Evolutionary conservation across 345 rosid genomes (phyloP).

Genomic region (Eucalyptus urophylla): DNA sequence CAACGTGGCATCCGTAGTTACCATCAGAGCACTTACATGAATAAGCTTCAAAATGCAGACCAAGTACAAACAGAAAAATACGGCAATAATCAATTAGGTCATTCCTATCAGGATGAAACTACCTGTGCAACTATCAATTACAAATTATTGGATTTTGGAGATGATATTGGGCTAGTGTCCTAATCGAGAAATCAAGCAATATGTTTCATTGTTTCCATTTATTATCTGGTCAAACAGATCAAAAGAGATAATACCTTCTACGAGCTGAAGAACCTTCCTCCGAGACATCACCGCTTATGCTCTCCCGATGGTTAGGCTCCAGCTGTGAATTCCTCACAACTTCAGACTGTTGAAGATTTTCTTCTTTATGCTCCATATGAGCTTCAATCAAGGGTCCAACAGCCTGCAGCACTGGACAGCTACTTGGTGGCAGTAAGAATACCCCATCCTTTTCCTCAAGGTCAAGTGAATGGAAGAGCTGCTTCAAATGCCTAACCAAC

Average conservation of each 20-base stretch:
- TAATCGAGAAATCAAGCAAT: neutral
- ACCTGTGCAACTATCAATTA: neutral
- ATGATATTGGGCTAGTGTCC: neutral
- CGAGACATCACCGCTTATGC: constrained; percentile 6
- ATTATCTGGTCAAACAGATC: neutral
- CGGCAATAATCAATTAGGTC: neutral
- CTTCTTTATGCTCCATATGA: constrained; percentile 18
- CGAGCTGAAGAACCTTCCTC: constrained; percentile 42
- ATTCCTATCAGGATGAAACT: neutral
- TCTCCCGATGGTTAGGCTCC: neutral
- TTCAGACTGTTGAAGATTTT: constrained; percentile 3
- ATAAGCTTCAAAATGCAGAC: neutral
- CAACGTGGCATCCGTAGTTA: neutral
- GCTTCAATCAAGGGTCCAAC: constrained; percentile 49
- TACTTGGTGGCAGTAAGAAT: constrained; percentile 38
- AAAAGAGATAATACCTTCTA: constrained; percentile 32
- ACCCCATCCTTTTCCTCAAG: constrained; percentile 66
- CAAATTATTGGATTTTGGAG: neutral
- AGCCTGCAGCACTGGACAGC: constrained; percentile 38
- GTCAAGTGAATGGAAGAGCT: constrained; percentile 51
- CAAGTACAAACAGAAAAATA: neutral
- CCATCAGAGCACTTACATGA: neutral
- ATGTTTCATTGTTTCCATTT: neutral
- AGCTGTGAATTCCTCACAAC: constrained; percentile 9
- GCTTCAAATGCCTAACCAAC: constrained; percentile 50